Percentiles rank a stretch among this genome's conserved stretches.
These are phyloP conservation scores for Lecanicillium sp. DNA, from an alignment of 2,329 filamentous ascomycete species.

Conservation along the genomic window DNA sequence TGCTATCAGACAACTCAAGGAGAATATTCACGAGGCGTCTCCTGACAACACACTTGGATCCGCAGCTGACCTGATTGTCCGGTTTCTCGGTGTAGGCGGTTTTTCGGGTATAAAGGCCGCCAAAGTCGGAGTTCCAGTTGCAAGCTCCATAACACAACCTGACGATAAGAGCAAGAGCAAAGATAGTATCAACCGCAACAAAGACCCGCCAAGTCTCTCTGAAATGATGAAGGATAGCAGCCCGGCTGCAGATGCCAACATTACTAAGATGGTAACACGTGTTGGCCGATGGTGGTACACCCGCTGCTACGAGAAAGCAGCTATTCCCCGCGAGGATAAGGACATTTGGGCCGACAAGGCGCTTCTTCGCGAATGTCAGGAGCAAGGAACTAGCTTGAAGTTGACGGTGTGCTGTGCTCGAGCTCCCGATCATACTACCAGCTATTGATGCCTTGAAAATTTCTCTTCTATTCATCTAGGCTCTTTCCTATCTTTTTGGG, in stretches of 20 bases:
- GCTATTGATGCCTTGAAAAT: constrained; percentile 25
- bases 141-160: constrained; percentile 35
- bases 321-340: constrained; percentile 33
- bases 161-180: constrained; percentile 8
- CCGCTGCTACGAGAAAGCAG: constrained; percentile 74
- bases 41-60: constrained; percentile 52
- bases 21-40: constrained; percentile 54
- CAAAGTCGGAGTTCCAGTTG: constrained; percentile 69
- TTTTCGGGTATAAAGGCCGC: constrained; percentile 69
- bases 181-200: constrained; percentile 16
- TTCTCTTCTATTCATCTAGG: not conserved
- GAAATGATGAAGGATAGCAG: constrained; percentile 67
- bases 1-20: constrained; percentile 62
- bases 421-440: constrained; percentile 55
- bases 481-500: constrained; percentile 1
- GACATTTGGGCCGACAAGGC: constrained; percentile 73
- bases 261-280: constrained; percentile 84
- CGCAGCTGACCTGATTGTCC: constrained; percentile 53
- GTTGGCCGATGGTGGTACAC: constrained; percentile 97
- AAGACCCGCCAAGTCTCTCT: constrained; percentile 48
- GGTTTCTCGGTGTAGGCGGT: constrained; percentile 57
- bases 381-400: constrained; percentile 78
- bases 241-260: constrained; percentile 69
- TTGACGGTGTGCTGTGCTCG: constrained; percentile 87
- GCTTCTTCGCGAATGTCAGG: constrained; percentile 76